Evolutionary conservation across 192 early-diverging fungal genomes (phyloP), one percentile per base, ranked within the genome.

Genomic region (Coemansia sp.): DNA sequence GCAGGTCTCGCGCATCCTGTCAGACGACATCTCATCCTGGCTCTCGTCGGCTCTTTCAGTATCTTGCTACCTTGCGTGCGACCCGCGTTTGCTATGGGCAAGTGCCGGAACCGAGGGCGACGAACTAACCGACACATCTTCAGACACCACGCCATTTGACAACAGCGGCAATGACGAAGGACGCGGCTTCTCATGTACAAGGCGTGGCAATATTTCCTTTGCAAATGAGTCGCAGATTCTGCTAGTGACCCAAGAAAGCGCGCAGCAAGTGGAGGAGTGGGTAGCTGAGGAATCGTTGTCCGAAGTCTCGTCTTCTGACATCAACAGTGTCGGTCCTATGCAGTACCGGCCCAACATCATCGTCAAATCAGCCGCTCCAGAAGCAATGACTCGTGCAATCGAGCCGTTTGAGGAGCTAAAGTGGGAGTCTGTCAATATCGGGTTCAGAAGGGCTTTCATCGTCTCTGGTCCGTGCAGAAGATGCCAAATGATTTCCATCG

Each of bases 191-290:
- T 54, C 34, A 17, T 57, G 55, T 17, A 57, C 29, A 8, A 33
- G 36, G 17, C 43, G 33, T 11, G 42, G 59, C 9, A 65, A 60
- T 4, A 69, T 86, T 20, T 80, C 87, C 11, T 85, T 94, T 60
- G 88, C 88, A 41, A 94, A 92, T 63, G 83, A 89, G 59, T 85
- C 90, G 22, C 90, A 87, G 34, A 89, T 89, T 64, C 74, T 93
- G 32, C 45, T 93, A 63, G 84, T 92, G 25, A 85, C 87, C 13
- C 59, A 67, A 20, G 71, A 86, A 40, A 90, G 87, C 52, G 83
- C 87, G 0, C 63, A 82, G 34, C 65, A 84, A 54, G 71, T 92
- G 2, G 76, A 80, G 10, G 46, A 76, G 8, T 84, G 85, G 81
- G 79, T 91, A 3, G 49, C 72, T 20, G 72, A 79, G 20, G 74